phyloP scores from a whole-genome alignment of 495 filamentous ascomycete genomes.

The Elasticomyces elasticus region DNA sequence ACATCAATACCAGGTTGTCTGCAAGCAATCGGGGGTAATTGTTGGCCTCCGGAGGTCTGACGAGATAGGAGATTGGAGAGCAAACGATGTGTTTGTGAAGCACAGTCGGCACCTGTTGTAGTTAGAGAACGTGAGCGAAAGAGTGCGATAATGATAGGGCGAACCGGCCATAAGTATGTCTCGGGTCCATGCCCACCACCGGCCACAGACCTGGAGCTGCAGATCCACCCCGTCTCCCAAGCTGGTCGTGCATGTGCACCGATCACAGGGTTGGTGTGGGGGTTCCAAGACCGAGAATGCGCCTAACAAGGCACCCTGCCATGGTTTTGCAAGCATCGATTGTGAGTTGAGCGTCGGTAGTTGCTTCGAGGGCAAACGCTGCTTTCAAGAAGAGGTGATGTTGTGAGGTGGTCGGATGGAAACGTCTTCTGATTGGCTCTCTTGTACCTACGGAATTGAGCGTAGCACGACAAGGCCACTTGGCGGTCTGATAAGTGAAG shows the following conservation, averaged over 20 bases:
- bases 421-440: no score
- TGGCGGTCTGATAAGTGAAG: no score
- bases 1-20: slow-evolving; percentile 10
- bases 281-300: no score
- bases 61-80: background rate
- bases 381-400: no score
- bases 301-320: no score
- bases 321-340: no score
- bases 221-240: background rate
- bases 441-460: no score
- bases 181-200: background rate
- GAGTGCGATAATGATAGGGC: background rate
- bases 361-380: no score
- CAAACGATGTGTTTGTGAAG: background rate
- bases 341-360: no score
- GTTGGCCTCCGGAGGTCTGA: background rate
- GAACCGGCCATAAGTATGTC: background rate
- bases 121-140: background rate
- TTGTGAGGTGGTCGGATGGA: no score
- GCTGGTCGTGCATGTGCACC: background rate
- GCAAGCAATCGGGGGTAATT: background rate
- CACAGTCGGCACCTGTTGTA: background rate
- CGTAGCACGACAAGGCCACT: no score
- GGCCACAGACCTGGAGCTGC: background rate
- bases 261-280: no score